Evolutionary conservation across 2,329 filamentous ascomycete genomes (phyloP).

Genomic region (Aspergillus spinulosporus): DNA sequence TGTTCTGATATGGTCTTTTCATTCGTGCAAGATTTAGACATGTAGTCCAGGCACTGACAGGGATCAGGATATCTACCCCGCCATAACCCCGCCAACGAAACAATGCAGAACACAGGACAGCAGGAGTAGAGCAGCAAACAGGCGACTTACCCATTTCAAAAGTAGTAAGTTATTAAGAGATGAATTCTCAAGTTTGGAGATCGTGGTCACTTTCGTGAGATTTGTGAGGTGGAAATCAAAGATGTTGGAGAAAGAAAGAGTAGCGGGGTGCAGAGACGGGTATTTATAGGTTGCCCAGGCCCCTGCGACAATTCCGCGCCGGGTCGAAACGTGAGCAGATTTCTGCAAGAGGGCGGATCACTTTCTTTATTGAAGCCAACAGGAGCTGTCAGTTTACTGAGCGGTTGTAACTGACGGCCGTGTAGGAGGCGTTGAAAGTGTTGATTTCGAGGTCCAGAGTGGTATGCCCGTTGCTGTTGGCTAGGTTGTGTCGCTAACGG

Average conservation of each 20-base stretch:
- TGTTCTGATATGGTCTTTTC: background rate
- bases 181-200: background rate
- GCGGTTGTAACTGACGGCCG: background rate
- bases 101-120: background rate
- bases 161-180: slow-evolving; percentile 3
- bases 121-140: background rate
- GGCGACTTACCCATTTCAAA: slow-evolving; percentile 13
- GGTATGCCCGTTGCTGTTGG: background rate
- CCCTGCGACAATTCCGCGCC: background rate
- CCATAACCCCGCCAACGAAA: slow-evolving; percentile 9
- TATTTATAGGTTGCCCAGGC: slow-evolving; percentile 24
- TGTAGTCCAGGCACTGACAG: background rate
- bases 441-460: background rate
- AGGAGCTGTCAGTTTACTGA: background rate
- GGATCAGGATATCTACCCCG: slow-evolving; percentile 8
- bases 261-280: slow-evolving; percentile 6
- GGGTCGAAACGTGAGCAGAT: slow-evolving; percentile 24
- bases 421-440: background rate
- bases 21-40: slow-evolving; percentile 7
- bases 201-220: background rate
- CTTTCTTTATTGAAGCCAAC: slow-evolving; percentile 3
- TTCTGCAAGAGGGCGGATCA: slow-evolving; percentile 23
- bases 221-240: background rate
- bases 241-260: slow-evolving; percentile 8
- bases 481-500: slow-evolving; percentile 1